Evolutionary conservation across 345 rosid genomes (phyloP).

Genomic region (Acer negundo): DNA sequence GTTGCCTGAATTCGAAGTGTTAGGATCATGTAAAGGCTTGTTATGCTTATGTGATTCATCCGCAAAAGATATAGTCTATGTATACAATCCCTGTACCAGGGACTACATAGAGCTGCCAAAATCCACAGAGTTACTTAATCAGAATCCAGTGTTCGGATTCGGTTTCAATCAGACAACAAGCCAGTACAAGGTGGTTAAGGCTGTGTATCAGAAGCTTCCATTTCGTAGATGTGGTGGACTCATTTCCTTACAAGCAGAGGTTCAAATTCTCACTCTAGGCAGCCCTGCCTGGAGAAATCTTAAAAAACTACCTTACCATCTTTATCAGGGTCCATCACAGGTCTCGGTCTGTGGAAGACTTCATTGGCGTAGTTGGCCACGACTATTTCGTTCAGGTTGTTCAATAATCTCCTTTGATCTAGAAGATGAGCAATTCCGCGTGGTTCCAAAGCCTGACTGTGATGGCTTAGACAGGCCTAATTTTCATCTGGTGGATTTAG

Average conservation of each 20-base stretch:
- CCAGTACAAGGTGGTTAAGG: conserved; percentile 41
- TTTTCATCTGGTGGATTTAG: conserved; percentile 11
- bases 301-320: conserved; percentile 5
- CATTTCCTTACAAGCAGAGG: conserved; percentile 28
- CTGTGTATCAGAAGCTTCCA: conserved; percentile 29
- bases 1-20: conserved; percentile 44
- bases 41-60: conserved; percentile 37
- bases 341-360: neutral
- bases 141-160: conserved; percentile 45
- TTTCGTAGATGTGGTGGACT: conserved; percentile 1
- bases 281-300: conserved; percentile 28
- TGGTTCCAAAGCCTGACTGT: conserved; percentile 15
- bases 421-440: conserved; percentile 27
- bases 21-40: conserved; percentile 53
- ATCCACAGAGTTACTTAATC: conserved; percentile 29
- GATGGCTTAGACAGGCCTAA: neutral
- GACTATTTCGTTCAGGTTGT: neutral
- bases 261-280: conserved; percentile 41
- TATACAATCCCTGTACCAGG: conserved; percentile 45
- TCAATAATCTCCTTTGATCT: conserved; percentile 30
- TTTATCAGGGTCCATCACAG: conserved; percentile 10
- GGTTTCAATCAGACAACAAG: conserved; percentile 33
- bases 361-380: neutral
- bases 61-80: conserved; percentile 24
- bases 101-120: conserved; percentile 32